phyloP scores from a whole-genome alignment of 768 basidiomycete species.

The Hypholoma sublateritium region DNA sequence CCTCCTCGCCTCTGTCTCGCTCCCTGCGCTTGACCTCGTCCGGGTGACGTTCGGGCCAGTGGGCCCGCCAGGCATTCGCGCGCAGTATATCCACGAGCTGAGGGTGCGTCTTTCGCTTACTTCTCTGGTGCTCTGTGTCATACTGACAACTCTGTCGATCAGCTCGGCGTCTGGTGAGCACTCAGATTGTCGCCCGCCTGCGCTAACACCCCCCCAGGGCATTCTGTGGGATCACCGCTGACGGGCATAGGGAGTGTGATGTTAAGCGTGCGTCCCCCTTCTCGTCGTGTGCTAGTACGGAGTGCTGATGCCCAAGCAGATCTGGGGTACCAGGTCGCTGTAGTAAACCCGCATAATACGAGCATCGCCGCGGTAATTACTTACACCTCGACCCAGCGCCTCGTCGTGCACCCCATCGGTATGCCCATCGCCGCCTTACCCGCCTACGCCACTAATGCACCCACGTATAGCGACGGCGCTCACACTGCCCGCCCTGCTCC shows the following conservation, averaged over 20 bases:
- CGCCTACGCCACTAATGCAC: neutral
- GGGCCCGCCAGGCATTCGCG: neutral
- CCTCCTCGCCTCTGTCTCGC: neutral
- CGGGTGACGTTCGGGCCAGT: neutral
- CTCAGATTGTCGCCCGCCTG: too few relatives aligned
- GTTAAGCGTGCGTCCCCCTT: neutral
- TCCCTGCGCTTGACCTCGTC: neutral
- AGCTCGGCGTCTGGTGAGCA: slow-evolving; percentile 5
- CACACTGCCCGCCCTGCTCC: neutral
- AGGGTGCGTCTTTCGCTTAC: too few relatives aligned
- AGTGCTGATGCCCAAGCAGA: neutral
- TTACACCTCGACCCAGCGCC: neutral
- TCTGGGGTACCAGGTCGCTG: neutral
- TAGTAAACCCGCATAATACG: neutral
- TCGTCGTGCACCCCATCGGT: slow-evolving; percentile 2
- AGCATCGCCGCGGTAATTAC: neutral
- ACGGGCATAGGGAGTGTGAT: neutral
- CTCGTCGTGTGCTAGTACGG: neutral
- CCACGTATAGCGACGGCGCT: neutral
- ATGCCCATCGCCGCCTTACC: neutral
- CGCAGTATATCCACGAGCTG: neutral
- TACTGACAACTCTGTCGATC: neutral
- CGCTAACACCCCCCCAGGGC: neutral
- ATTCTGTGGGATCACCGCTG: neutral
- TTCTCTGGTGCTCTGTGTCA: too few relatives aligned